Evolutionary conservation across 495 filamentous ascomycete genomes (phyloP).

Genomic region (Penicillium coffeae): DNA sequence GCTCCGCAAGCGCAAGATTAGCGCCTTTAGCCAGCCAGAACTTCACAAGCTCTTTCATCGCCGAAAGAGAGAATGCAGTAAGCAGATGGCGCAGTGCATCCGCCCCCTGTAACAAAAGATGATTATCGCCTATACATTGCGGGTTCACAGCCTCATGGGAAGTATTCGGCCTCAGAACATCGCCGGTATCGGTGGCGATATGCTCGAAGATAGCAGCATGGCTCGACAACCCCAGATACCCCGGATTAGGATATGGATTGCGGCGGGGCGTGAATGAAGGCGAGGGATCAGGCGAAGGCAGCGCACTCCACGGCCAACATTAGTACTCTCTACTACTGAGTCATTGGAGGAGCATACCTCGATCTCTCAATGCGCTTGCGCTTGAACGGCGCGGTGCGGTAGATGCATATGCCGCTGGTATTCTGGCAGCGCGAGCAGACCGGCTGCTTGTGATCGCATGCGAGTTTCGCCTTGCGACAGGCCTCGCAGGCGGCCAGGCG

Average conservation of each 20-base stretch:
- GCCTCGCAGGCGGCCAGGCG: constrained; percentile 35
- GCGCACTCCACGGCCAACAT: neutral
- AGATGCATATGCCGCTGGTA: constrained; percentile 30
- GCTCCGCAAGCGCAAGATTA: constrained; percentile 33
- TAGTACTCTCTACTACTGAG: too few relatives aligned
- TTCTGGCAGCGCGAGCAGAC: constrained; percentile 35
- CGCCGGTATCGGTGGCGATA: constrained; percentile 23
- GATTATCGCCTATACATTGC: constrained; percentile 20
- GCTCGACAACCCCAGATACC: constrained; percentile 41
- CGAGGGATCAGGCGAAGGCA: constrained; percentile 19
- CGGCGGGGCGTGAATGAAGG: constrained; percentile 23
- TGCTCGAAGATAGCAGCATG: constrained; percentile 42
- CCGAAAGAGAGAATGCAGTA: constrained; percentile 17
- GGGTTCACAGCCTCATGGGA: constrained; percentile 9
- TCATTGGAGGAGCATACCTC: too few relatives aligned
- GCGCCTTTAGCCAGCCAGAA: constrained; percentile 34
- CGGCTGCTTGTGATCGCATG: constrained; percentile 39
- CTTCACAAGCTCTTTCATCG: constrained; percentile 27
- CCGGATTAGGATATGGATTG: constrained; percentile 41
- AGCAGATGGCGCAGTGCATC: constrained; percentile 26
- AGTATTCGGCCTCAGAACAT: constrained; percentile 6
- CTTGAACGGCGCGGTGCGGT: constrained; percentile 39
- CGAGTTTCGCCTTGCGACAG: constrained; percentile 39
- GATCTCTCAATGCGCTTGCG: constrained; percentile 22
- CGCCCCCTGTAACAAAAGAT: constrained; percentile 23